Evolutionary conservation across 1,284 basidiomycete genomes (phyloP).

Genomic region (Athelia sp.): DNA sequence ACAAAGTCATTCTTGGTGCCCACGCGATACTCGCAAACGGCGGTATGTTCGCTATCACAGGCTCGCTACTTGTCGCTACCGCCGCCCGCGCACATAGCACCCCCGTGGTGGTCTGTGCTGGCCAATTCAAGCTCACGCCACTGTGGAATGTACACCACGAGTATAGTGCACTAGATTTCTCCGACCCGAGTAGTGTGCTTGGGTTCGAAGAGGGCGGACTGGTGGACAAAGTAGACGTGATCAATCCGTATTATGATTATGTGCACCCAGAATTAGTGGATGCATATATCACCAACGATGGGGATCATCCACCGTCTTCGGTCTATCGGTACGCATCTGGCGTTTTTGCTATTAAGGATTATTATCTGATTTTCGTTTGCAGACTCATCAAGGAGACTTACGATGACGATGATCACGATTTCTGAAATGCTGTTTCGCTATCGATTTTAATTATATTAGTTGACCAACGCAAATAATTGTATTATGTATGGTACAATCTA

Average conservation of each 20-base stretch:
- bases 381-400: constrained; percentile 88
- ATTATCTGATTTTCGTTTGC: constrained; percentile 7
- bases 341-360: background rate
- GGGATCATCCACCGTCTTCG: constrained; percentile 89
- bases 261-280: constrained; percentile 89
- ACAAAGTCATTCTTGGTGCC: constrained; percentile 92
- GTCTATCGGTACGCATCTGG: constrained; percentile 63
- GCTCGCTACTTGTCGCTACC: constrained; percentile 79
- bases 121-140: constrained; percentile 95
- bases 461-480: background rate
- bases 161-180: constrained; percentile 83
- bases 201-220: constrained; percentile 76
- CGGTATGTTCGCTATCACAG: constrained; percentile 87
- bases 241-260: constrained; percentile 94
- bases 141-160: constrained; percentile 92
- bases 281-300: constrained; percentile 94
- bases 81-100: constrained; percentile 92
- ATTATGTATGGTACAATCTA: background rate
- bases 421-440: constrained; percentile 33
- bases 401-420: constrained; percentile 84
- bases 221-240: constrained; percentile 82
- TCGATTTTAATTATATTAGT: no score
- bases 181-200: constrained; percentile 79
- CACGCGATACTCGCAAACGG: constrained; percentile 96
- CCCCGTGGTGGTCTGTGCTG: constrained; percentile 91